Evolutionary conservation across 176 grass and related monocot genomes (phyloP).

Genomic region (Rhynchospora pubera): DNA sequence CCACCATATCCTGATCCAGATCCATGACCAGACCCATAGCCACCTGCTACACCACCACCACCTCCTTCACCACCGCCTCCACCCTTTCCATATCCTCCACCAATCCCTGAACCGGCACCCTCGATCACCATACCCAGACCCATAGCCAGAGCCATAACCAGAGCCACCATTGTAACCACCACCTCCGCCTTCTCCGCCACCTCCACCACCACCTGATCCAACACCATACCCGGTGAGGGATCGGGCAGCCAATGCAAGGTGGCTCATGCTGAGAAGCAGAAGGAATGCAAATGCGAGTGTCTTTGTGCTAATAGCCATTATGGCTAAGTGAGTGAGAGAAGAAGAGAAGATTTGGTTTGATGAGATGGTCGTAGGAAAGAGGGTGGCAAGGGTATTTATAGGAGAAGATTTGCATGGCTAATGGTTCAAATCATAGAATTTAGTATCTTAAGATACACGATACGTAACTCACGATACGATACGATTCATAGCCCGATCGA

Average conservation of each 20-base stretch:
- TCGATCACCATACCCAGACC: conserved; percentile 24
- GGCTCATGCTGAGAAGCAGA: conserved; percentile 22
- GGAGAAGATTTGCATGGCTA: conserved; percentile 15
- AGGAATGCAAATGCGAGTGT: conserved; percentile 14
- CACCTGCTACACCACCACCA: conserved; percentile 5
- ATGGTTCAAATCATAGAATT: conserved; percentile 13
- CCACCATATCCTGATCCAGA: background rate
- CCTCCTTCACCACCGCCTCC: conserved; percentile 18
- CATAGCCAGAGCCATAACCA: background rate
- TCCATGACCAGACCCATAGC: background rate
- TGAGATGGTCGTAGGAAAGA: conserved; percentile 4
- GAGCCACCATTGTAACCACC: conserved; percentile 8
- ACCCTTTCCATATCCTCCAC: conserved; percentile 15
- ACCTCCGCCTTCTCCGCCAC: conserved; percentile 1
- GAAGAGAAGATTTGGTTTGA: conserved; percentile 10
- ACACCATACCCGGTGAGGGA: conserved; percentile 10
- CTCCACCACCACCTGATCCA: conserved; percentile 2
- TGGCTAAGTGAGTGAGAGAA: background rate
- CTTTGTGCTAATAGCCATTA: conserved; percentile 23
- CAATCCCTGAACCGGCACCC: conserved; percentile 18
- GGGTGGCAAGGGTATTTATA: conserved; percentile 25
- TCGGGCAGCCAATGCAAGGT: conserved; percentile 8
- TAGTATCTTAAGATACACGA: too few relatives aligned
- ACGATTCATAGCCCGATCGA: too few relatives aligned
- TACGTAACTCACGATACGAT: too few relatives aligned